Base-by-base conservation (phyloP, 768 basidiomycete genomes). In the Gautieria morchelliformis region DNA sequence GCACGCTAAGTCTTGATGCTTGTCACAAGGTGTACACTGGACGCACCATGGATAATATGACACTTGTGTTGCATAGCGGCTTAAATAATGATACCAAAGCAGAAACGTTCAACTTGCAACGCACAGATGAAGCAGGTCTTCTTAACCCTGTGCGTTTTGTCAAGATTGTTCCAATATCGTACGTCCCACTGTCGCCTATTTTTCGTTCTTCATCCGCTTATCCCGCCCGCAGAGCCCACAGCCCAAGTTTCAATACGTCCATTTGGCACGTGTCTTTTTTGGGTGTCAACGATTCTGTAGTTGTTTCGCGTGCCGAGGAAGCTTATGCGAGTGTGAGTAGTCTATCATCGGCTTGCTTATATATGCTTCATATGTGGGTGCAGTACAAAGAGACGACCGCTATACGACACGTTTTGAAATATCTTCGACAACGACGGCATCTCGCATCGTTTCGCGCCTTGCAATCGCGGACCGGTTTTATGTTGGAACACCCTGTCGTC, bases 151-250 rank as follows among this genome's bases (percentile, higher is more conserved):
- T 80, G 6, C 79, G 77, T 55, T 92, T 76, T 64, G 70, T 92
- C 54, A 89, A 88, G 68, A 81, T 92, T 58, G 74, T 86, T 8
- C 88, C 89, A 5, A 66, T 90, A 22, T 83, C 83, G 87, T 89
- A 66, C 67, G 83, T 70, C 46, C 8, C 27, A 5, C 17, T 39
- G 12, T 22, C 32, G 24, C 51, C 35, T 19, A 35, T 33, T 15
- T 1, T 5, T 27, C n/a, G 37, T 24, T 39, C n/a, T 49, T 49
- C 22, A 9, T 20, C 8, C 6, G 35, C 51, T 52, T 10, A 52
- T 52, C 6, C 33, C 37, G 37, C 45, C 44, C 22, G 41, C 53
- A 89, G 89, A 40, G 82, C 85, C 5, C 84, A 89, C 67, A 80
- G 77, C 1, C 81, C 77, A 59, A 84, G 79, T 63, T 91, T 85